Base-by-base conservation (phyloP, 73 alveolate genomes). In the Halteria grandinella region DNA sequence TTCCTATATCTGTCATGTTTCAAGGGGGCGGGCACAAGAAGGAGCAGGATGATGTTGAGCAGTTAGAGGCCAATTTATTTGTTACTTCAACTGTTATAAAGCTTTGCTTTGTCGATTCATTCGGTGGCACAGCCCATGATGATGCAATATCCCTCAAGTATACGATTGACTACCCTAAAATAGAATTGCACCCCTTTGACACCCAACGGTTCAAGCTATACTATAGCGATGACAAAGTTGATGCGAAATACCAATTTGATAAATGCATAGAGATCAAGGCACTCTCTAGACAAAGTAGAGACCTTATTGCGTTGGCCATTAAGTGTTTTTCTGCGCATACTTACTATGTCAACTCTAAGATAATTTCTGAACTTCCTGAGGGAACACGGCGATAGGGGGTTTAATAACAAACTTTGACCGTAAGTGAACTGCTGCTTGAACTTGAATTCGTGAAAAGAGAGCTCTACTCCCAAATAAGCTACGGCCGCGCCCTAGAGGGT, bases 391-490 rank as follows among this genome's bases (percentile, higher is more conserved):
- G 32, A 25, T 37, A 36, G n/a, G 62, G 39, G 21, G n/a, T n/a
- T n/a, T n/a, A n/a, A n/a, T n/a, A n/a, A n/a, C n/a, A n/a, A n/a
- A n/a, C n/a, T n/a, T n/a, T n/a, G n/a, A 41, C 49, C 3, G 41
- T 74, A 14, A 54, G 78, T 24, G 71, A 75, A 23, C 75, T 82
- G 17, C 53, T 82, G 23, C 27, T 82, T 1, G 91, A 82, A 27
- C 55, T 82, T 5, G 91, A 82, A 39, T 82, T 72, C 29, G 86
- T 82, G 36, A 82, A 82, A 44, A 55, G 91, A n/a, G 91, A 82
- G 29, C 69, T 82, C 0, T 82, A 82, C 45, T 66, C 70, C 47
- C 70, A 82, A 58, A 82, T 82, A 17, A 36, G 17, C 34, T n/a
- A 20, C 36, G 62, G 53, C 1, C 34, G 55, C 21, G 91, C 36